phyloP scores from a whole-genome alignment of 176 grass and related monocot species.

The Triticum dicoccoides region DNA sequence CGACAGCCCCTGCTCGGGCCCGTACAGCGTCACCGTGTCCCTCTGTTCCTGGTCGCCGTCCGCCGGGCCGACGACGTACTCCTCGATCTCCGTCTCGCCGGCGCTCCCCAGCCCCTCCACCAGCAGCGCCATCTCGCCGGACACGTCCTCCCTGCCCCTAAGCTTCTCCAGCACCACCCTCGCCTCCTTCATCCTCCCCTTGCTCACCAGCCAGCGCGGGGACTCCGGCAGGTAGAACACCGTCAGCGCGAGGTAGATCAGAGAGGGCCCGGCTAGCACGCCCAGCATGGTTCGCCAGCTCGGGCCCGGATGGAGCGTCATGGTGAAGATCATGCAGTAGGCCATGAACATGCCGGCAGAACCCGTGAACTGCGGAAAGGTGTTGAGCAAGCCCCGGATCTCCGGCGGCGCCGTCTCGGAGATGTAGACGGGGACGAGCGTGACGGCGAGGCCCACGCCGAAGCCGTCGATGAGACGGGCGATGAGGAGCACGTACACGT shows the following conservation, averaged over 20 bases:
- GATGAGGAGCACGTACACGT: conserved; percentile 58
- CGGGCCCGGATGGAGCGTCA: conserved; percentile 42
- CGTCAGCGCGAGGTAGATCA: conserved; percentile 51
- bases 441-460: conserved; percentile 65
- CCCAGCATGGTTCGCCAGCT: conserved; percentile 84
- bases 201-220: conserved; percentile 85
- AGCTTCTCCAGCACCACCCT: conserved; percentile 61
- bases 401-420: conserved; percentile 85
- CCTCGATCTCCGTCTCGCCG: conserved; percentile 68
- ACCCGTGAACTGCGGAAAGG: conserved; percentile 81
- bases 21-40: conserved; percentile 65
- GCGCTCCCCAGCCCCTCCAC: conserved; percentile 64
- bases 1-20: conserved; percentile 55
- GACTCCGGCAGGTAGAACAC: conserved; percentile 75
- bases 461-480: conserved; percentile 81
- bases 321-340: conserved; percentile 78
- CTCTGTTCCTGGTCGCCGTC: conserved; percentile 28
- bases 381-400: conserved; percentile 76
- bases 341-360: conserved; percentile 83
- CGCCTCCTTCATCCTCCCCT: conserved; percentile 76
- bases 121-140: conserved; percentile 79
- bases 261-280: conserved; percentile 48
- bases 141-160: conserved; percentile 63
- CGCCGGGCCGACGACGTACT: conserved; percentile 63
- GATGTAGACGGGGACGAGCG: conserved; percentile 89